Percentiles rank a stretch among this genome's conserved stretches.
Conservation (phyloP, 2,329 filamentous ascomycete species). For the Ascochyta rabiei region DNA sequence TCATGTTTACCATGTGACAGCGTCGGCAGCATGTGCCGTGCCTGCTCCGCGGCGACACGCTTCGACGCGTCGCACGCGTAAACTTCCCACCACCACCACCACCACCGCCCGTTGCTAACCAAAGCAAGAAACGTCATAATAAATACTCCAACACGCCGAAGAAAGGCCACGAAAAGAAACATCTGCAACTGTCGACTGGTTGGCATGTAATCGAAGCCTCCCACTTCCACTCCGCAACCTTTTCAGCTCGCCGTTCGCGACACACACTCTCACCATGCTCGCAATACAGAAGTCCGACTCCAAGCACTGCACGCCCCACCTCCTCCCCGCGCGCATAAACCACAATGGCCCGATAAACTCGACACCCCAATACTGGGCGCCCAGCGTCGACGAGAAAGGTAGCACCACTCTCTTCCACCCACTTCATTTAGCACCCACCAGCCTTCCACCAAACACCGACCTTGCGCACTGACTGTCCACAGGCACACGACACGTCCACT, state of each 20-base stretch:
- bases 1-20: constrained; percentile 2
- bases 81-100: not conserved
- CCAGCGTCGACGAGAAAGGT: constrained; percentile 54
- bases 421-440: too few species aligned
- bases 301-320: constrained; percentile 64
- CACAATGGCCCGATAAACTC: constrained; percentile 75
- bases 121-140: too few species aligned
- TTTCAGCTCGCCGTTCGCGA: too few species aligned
- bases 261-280: constrained; percentile 48
- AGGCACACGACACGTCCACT: constrained; percentile 35
- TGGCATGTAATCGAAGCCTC: too few species aligned
- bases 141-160: too few species aligned
- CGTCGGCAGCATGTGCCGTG: not conserved
- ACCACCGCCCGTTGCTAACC: too few species aligned
- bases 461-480: not conserved
- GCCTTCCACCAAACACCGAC: too few species aligned
- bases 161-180: too few species aligned
- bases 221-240: too few species aligned
- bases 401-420: not conserved
- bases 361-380: constrained; percentile 72
- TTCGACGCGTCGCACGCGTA: constrained; percentile 16
- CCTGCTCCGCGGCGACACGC: constrained; percentile 20
- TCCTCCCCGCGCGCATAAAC: constrained; percentile 81
- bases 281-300: constrained; percentile 46
- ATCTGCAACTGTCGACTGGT: too few species aligned